A percentile compares a stretch with the other conserved stretches of the same genome.
Conservation (phyloP, 768 basidiomycete genomes). For the Pilatotrama ljubarskyi region DNA sequence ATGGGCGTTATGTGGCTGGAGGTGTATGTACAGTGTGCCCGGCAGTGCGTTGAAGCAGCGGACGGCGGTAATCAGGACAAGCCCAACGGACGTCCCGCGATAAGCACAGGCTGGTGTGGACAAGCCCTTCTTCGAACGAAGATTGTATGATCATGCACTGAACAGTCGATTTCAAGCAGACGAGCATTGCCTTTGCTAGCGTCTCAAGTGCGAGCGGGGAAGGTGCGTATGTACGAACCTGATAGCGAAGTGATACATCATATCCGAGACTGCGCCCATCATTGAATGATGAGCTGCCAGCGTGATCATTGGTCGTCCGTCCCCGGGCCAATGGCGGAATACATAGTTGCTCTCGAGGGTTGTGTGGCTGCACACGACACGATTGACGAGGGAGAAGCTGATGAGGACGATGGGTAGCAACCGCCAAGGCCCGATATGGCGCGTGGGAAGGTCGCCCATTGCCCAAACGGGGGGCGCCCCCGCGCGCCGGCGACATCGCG, state of each 20-base stretch:
- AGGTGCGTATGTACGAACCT: not conserved
- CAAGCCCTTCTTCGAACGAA: not conserved
- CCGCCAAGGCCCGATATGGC: constrained; percentile 12
- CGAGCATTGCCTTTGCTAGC: not conserved
- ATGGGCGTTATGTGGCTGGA: no score
- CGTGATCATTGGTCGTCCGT: constrained; percentile 1
- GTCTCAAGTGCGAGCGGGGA: not conserved
- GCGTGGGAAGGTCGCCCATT: constrained; percentile 3
- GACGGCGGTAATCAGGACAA: not conserved
- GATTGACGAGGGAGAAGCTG: constrained; percentile 22
- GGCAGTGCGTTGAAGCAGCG: no score
- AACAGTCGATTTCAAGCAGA: not conserved
- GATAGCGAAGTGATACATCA: constrained; percentile 12
- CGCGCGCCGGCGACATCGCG: constrained; percentile 6
- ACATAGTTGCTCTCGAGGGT: not conserved
- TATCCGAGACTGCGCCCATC: constrained; percentile 4
- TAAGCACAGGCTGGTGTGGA: not conserved
- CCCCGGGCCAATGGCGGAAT: constrained; percentile 1
- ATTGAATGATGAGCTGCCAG: constrained; percentile 4
- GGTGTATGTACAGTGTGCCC: no score
- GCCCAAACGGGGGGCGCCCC: not conserved
- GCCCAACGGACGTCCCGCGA: no score
- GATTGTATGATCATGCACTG: not conserved
- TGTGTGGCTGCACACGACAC: constrained; percentile 15
- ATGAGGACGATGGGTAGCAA: constrained; percentile 19